Evolutionary conservation across 1,284 basidiomycete genomes (phyloP), one percentile per base, ranked within the genome.

Genomic region (Fomitopsis betulina): DNA sequence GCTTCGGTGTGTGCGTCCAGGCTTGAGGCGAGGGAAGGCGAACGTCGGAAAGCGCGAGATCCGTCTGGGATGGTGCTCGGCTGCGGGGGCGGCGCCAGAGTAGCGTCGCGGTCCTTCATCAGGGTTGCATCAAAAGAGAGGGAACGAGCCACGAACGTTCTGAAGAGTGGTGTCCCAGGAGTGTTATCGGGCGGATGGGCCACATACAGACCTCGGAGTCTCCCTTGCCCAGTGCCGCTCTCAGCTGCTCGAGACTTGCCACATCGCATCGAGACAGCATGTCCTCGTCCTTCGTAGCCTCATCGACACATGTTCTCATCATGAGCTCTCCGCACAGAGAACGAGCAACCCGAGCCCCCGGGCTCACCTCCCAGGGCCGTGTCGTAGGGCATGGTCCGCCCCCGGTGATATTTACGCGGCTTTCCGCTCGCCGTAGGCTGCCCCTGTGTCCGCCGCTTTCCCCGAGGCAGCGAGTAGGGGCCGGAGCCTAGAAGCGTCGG

Each of bases 361-460:
- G 70, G 75, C 73, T 74, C 75, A 73, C 72, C 67, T 37, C 66
- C 74, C 73, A 59, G 68, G 64, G 60, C 56, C 53, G 50, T 39
- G 47, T 51, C 39, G 32, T 38, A 57, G 75, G 64, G 54, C 58
- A 56, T 56, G 38, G 57, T 58, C 61, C 67, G 76, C 77, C 65
- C 75, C 78, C 78, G 79, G 79, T 65, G 73, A 72, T 50, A 65
- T 79, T 79, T 79, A 55, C 57, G 76, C 65, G 65, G 63, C 65
- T 74, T 76, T 71, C 73, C 56, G 74, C 73, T 73, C 70, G 70
- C 78, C 78, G 78, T 77, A 75, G 78, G 71, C 73, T 73, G 71
- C 75, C 50, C 54, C 51, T 55, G 51, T 58, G 53, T 59, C 45
- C 51, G 62, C 54, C 66, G 65, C 67, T 65, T 63, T 58, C 62